Conservation (phyloP, 1,284 basidiomycete genomes). For the Taiwanofungus camphoratus region DNA sequence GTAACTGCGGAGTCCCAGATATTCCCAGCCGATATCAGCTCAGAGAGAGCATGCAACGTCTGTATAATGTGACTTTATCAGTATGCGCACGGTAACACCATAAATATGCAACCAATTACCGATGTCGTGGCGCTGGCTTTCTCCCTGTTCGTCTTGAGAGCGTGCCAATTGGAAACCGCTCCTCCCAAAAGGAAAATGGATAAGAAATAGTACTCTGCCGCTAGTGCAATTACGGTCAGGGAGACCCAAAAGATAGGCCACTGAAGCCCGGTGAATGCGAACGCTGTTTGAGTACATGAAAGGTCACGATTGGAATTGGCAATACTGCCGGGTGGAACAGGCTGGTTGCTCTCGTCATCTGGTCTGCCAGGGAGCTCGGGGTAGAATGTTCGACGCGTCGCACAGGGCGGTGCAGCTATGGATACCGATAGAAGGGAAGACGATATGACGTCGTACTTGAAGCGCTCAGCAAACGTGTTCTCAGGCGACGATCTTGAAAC, state of each 20-base stretch:
- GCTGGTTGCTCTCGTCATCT: conserved; percentile 10
- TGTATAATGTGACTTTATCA: conserved; percentile 22
- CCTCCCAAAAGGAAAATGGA: conserved; percentile 37
- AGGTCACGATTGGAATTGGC: too few species aligned
- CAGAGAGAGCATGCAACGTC: conserved; percentile 58
- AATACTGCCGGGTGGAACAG: conserved; percentile 6
- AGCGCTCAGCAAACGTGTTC: conserved; percentile 60
- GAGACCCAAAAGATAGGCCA: conserved; percentile 19
- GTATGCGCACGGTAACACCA: conserved; percentile 5
- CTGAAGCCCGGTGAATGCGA: conserved; percentile 6
- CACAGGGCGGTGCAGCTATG: conserved; percentile 27
- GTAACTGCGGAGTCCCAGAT: conserved; percentile 69
- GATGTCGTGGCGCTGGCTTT: conserved; percentile 45
- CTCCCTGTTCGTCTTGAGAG: conserved; percentile 30
- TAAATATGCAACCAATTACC: conserved; percentile 34
- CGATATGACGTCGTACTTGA: conserved; percentile 83
- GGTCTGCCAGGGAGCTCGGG: conserved; percentile 23
- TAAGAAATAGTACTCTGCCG: conserved; percentile 42
- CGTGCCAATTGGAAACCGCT: conserved; percentile 37
- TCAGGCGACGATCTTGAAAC: conserved; percentile 20
- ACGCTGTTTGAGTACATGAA: too few species aligned
- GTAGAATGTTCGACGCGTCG: conserved; percentile 20
- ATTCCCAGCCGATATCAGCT: conserved; percentile 58
- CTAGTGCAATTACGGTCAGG: conserved; percentile 37
- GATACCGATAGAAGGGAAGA: conserved; percentile 63